Percentiles rank a stretch among this genome's conserved stretches.
phyloP scores from a whole-genome alignment of 495 filamentous ascomycete genomes.

The Beverwykella pulmonaria region DNA sequence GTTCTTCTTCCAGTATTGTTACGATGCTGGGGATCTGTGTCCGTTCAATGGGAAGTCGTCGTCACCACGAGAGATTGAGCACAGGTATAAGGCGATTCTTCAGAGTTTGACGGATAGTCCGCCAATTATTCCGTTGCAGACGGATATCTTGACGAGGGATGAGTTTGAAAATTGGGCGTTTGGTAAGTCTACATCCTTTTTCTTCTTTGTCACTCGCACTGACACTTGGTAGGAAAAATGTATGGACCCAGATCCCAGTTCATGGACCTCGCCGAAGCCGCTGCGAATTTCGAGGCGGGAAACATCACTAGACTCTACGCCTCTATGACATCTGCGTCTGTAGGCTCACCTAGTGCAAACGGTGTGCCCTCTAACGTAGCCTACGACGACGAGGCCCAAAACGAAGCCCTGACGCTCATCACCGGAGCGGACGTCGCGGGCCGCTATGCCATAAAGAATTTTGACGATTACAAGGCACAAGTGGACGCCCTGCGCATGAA shows the following conservation, averaged over 20 bases:
- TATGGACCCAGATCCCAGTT: constrained; percentile 65
- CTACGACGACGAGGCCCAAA: not conserved
- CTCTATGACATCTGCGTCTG: not conserved
- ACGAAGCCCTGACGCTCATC: not conserved
- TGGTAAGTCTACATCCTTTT: not conserved
- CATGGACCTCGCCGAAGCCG: constrained; percentile 54
- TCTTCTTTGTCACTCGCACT: too few species aligned
- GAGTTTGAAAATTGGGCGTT: constrained; percentile 47
- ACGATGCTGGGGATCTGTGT: constrained; percentile 14
- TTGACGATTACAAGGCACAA: not conserved
- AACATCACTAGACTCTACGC: constrained; percentile 53
- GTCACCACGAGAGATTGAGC: constrained; percentile 47
- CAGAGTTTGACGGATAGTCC: constrained; percentile 31
- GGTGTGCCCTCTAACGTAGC: not conserved
- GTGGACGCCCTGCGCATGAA: not conserved
- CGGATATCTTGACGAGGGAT: constrained; percentile 38
- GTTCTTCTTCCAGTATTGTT: constrained; percentile 20
- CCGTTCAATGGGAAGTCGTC: constrained; percentile 18
- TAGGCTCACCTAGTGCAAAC: not conserved
- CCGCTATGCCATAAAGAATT: not conserved
- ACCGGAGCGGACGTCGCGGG: not conserved
- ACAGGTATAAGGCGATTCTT: constrained; percentile 52
- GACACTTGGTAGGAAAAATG: constrained; percentile 36
- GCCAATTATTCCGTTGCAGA: constrained; percentile 41
- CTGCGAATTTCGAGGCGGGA: constrained; percentile 57